These are phyloP conservation scores for Blepharisma undulans DNA, from an alignment of 169 alveolate species.

Conservation along the genomic window DNA sequence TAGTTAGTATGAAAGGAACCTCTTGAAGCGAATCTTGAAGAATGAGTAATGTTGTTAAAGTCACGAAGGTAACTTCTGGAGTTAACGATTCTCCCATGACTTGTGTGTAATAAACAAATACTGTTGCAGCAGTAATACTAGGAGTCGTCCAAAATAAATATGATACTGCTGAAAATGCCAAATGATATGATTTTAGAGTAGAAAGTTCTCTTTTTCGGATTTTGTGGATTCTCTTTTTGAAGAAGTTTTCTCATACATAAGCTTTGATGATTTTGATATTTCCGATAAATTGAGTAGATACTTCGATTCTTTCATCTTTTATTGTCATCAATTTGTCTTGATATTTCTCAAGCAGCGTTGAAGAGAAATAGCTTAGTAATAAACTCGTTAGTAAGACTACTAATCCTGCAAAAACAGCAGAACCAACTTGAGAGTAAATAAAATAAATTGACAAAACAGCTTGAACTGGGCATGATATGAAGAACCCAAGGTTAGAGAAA, in stretches of 20 bases:
- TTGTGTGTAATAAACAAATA: not conserved
- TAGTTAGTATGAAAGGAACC: not conserved
- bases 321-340: not conserved
- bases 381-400: not conserved
- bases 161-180: not conserved
- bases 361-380: not conserved
- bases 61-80: slow-evolving; percentile 6
- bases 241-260: slow-evolving; percentile 10
- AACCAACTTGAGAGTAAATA: not conserved
- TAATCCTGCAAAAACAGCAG: not conserved
- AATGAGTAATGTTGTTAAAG: slow-evolving; percentile 5
- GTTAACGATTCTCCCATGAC: not conserved
- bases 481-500: not conserved
- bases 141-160: not conserved
- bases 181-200: not conserved
- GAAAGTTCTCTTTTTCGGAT: not conserved
- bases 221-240: not conserved
- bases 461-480: not conserved
- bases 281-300: not conserved
- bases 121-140: not conserved
- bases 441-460: not conserved
- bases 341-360: not conserved
- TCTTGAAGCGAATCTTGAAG: not conserved
- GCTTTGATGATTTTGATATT: slow-evolving; percentile 25
- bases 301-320: not conserved